A percentile compares a stretch with the other conserved stretches of the same genome.
phyloP scores from a whole-genome alignment of 2,329 filamentous ascomycete species.

The Aspergillus japonicus region DNA sequence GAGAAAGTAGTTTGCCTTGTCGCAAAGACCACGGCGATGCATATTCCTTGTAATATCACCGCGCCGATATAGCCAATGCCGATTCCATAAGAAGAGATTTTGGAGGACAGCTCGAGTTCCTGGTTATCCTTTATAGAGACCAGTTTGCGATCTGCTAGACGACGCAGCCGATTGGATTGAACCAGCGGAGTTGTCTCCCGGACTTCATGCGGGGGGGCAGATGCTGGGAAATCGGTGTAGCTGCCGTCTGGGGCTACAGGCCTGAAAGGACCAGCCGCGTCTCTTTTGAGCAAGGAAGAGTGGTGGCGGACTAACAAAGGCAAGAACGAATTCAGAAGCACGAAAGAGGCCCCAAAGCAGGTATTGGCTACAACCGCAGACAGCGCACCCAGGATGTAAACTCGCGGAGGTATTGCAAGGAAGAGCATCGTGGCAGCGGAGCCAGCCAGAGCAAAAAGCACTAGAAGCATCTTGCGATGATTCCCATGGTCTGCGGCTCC shows the following conservation, averaged over 20 bases:
- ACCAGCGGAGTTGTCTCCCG: slow-evolving; percentile 30
- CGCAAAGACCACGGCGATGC: slow-evolving; percentile 72
- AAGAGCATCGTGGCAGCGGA: slow-evolving; percentile 85
- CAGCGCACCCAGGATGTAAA: slow-evolving; percentile 78
- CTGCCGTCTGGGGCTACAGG: slow-evolving; percentile 4
- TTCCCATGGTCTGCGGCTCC: slow-evolving; percentile 92
- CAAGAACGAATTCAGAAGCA: slow-evolving; percentile 91
- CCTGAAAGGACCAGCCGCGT: slow-evolving; percentile 4
- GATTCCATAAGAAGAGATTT: slow-evolving; percentile 88
- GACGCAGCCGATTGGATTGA: slow-evolving; percentile 13
- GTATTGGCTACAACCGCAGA: slow-evolving; percentile 90
- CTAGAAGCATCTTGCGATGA: slow-evolving; percentile 82
- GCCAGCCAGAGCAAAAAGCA: slow-evolving; percentile 81
- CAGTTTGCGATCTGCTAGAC: slow-evolving; percentile 4
- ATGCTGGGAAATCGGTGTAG: slow-evolving; percentile 13
- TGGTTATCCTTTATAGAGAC: slow-evolving; percentile 43
- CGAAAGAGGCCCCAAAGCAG: slow-evolving; percentile 91
- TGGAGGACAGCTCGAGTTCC: slow-evolving; percentile 79
- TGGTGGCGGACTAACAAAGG: slow-evolving; percentile 88
- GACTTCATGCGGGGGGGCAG: background rate
- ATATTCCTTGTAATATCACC: slow-evolving; percentile 76
- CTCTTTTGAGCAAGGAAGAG: slow-evolving; percentile 50
- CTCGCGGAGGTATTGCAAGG: slow-evolving; percentile 69
- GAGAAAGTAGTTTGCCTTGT: slow-evolving; percentile 79
- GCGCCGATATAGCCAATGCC: slow-evolving; percentile 91